A percentile compares a stretch with the other conserved stretches of the same genome.
Conservation (phyloP, 208 protist species). For the Crithidia expoeki region DNA sequence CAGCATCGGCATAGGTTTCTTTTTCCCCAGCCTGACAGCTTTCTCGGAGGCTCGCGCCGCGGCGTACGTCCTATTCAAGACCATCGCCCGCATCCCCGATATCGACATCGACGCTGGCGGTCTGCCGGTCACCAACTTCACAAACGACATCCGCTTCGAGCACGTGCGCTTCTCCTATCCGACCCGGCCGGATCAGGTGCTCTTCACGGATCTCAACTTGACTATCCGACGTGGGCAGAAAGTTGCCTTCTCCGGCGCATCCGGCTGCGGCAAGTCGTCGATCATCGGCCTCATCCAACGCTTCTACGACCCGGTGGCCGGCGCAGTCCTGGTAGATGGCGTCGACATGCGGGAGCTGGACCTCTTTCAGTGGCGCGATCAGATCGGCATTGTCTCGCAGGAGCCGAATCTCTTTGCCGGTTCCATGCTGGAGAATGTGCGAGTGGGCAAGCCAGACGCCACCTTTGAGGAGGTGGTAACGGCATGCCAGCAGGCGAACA, state of each 20-base stretch:
- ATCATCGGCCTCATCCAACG: constrained; percentile 79
- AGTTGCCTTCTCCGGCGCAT: constrained; percentile 78
- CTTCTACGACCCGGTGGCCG: constrained; percentile 81
- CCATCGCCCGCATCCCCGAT: constrained; percentile 69
- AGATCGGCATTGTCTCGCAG: constrained; percentile 85
- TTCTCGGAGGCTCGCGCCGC: constrained; percentile 81
- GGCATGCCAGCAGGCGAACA: constrained; percentile 69
- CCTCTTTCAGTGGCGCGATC: constrained; percentile 52
- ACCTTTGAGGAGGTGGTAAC: constrained; percentile 63
- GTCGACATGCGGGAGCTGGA: constrained; percentile 52
- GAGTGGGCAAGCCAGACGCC: constrained; percentile 54
- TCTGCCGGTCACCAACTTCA: constrained; percentile 40
- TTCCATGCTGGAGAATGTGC: constrained; percentile 73
- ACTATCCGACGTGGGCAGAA: constrained; percentile 68
- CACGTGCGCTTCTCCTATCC: constrained; percentile 85
- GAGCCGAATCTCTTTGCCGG: constrained; percentile 75
- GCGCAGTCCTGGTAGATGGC: constrained; percentile 61
- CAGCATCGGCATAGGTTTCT: constrained; percentile 62
- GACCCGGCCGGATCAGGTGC: constrained; percentile 57
- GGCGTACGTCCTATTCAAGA: constrained; percentile 77
- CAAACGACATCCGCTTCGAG: constrained; percentile 56
- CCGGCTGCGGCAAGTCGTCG: constrained; percentile 86
- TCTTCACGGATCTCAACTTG: constrained; percentile 78
- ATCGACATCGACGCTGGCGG: constrained; percentile 67
- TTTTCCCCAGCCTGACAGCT: constrained; percentile 53